Conservation (phyloP, 352 stramenopile species). For the Pythium rishiriense region DNA sequence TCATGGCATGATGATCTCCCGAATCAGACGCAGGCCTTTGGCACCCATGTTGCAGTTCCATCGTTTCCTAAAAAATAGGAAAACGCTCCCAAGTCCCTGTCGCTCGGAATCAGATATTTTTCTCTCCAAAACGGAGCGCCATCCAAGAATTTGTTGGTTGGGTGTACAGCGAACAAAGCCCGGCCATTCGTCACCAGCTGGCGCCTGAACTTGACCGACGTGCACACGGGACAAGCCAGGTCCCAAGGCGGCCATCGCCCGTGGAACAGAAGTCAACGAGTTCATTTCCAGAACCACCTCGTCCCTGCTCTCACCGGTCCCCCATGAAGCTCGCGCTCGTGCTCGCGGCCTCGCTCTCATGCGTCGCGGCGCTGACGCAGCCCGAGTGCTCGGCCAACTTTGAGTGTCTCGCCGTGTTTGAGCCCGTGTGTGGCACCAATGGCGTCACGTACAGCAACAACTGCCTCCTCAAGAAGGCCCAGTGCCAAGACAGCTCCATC, state of each 20-base stretch:
- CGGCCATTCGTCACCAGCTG: not conserved
- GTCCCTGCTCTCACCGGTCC: too few species aligned
- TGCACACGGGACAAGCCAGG: not conserved
- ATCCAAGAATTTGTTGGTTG: not conserved
- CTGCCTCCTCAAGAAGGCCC: conserved; percentile 44
- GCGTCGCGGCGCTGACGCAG: conserved; percentile 2
- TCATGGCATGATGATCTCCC: not conserved
- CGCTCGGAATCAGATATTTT: not conserved
- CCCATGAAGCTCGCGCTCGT: conserved; percentile 15
- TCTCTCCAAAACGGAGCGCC: not conserved
- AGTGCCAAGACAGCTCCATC: conserved; percentile 33
- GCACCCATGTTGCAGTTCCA: conserved; percentile 5
- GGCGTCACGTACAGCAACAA: conserved; percentile 54
- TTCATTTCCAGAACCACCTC: conserved; percentile 1
- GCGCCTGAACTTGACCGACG: conserved; percentile 1
- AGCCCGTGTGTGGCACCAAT: conserved; percentile 57
- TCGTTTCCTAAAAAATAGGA: not conserved
- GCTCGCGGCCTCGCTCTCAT: conserved; percentile 2
- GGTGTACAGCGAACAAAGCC: too few species aligned
- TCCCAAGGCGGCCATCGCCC: too few species aligned
- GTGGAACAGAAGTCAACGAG: not conserved
- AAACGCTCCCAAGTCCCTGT: not conserved
- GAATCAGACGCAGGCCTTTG: not conserved
- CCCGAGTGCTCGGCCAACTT: conserved; percentile 16
- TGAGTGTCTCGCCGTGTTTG: conserved; percentile 12